Base-by-base conservation (phyloP, 164 flowering plant genomes). In the Stephania japonica region DNA sequence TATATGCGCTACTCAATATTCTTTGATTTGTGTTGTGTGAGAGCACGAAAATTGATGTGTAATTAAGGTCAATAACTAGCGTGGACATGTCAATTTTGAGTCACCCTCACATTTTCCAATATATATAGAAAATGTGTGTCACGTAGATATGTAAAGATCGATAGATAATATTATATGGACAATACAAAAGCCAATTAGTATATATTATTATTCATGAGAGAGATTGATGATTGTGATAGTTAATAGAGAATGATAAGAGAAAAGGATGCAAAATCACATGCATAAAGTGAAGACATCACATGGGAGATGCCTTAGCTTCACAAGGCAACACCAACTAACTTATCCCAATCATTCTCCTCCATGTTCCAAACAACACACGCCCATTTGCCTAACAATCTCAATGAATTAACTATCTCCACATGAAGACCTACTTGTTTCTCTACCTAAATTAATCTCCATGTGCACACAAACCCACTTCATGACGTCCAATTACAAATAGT, bases 201-300 rank as follows among this genome's bases (percentile, higher is more conserved):
- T 32, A 32, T 32, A 32, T 32, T 32, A 32, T 32, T 32, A 32
- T 32, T 2, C 38, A 32, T 32, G 38, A 32, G 21, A 19, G n/a
- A 16, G 43, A 68, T 38, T 47, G 64, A 21, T 72, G 82, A 82
- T 76, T 65, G 75, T 70, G 80, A 78, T 72, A 0, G 72, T 73
- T 74, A 32, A 32, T 32, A 32, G 65, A 73, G 74, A 73, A 14
- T 44, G 27, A 65, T 50, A 27, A 24, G 41, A 2, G 49, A 67
- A 50, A 16, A 3, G 73, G 72, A 56, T 72, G 72, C 83, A 78
- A 16, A 21, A 73, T 68, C 86, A 85, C 84, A 80, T 82, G 86
- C 81, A 80, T 56, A 85, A 81, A 85, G 85, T 24, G 32, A 66
- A 75, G 68, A 65, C n/a, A 80, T 71, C 76, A 79, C 88, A 85